Evolutionary conservation across 2,329 filamentous ascomycete species (phyloP), one percentile per base, ranked within the genome.

Genomic region (Aspergillus latus): DNA sequence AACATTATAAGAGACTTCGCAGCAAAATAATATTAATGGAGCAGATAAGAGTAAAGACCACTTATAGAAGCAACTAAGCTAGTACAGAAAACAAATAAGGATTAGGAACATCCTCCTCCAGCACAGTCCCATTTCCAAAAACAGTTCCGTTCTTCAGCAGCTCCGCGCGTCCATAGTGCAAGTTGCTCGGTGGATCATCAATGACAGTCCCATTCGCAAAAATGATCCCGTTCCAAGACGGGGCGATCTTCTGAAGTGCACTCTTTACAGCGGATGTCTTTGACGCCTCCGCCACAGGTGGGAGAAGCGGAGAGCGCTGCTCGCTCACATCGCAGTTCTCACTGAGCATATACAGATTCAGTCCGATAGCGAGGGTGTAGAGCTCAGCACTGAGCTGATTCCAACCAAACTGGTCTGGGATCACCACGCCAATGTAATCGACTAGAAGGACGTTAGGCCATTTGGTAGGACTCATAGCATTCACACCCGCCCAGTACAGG

Each of bases 241-340:
- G 47, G 4, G 43, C 29, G 7, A 40, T 8, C 1, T 34, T 48
- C 11, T 34, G n/a, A 5, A 21, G 26, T 8, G 26, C 34, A 2
- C 7, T 30, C 5, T 50, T 51, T 36, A 16, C 11, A 5, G 21
- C 28, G 26, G 50, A 49, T 26, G 43, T n/a, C 3, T 15, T 10
- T 42, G 1, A 5, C 15, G 32, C 10, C 39, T 6, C 16, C 8
- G n/a, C 7, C 39, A 7, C 42, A 2, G 49, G 9, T 13, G 44
- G 40, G 9, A 59, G 49, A 30, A 59, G 32, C 1, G 53, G 53
- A 5, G 55, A 57, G 16, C 49, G 39, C 43, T 57, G 43, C 21
- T 13, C 21, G 43, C 39, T 57, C 10, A 57, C 44, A 47, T 59
- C 57, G 48, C 57, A 59, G 46, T 59, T 59, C 43, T 59, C 57